phyloP scores from a whole-genome alignment of 2,329 filamentous ascomycete genomes.

The Exophiala xenobiotica region DNA sequence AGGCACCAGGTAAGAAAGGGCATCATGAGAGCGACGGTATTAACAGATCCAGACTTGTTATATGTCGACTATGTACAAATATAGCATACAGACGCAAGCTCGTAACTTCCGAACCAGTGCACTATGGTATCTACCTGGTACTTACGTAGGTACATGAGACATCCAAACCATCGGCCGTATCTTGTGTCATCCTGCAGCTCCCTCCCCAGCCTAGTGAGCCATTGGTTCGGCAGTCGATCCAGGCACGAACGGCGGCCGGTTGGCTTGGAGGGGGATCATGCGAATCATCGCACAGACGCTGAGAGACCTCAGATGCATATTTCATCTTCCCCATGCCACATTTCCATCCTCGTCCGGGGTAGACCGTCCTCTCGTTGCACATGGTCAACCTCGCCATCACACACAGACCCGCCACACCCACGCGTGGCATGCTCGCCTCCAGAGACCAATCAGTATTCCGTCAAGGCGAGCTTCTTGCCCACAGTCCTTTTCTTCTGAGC shows the following conservation, averaged over 20 bases:
- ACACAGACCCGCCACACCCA: background rate
- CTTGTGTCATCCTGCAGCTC: constrained; percentile 8
- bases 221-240: constrained; percentile 25
- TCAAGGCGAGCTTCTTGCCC: constrained; percentile 50
- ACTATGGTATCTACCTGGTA: background rate
- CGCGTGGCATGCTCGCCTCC: background rate
- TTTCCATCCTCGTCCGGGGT: background rate
- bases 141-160: background rate
- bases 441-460: constrained; percentile 41
- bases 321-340: constrained; percentile 1
- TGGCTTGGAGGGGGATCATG: constrained; percentile 10
- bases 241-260: constrained; percentile 19
- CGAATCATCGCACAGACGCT: constrained; percentile 15
- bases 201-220: background rate
- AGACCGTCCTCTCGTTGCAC: background rate
- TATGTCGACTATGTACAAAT: too few relatives aligned
- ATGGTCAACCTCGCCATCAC: background rate
- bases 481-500: constrained; percentile 39
- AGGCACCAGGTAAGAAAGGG: background rate
- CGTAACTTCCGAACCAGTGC: background rate
- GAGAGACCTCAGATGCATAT: constrained; percentile 1
- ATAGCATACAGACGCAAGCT: background rate
- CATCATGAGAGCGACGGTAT: constrained; percentile 2
- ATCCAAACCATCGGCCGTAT: constrained; percentile 4
- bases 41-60: too few relatives aligned